Conservation (phyloP, 1,139 yeast genomes). For the Tardiomyces depauwii region DNA sequence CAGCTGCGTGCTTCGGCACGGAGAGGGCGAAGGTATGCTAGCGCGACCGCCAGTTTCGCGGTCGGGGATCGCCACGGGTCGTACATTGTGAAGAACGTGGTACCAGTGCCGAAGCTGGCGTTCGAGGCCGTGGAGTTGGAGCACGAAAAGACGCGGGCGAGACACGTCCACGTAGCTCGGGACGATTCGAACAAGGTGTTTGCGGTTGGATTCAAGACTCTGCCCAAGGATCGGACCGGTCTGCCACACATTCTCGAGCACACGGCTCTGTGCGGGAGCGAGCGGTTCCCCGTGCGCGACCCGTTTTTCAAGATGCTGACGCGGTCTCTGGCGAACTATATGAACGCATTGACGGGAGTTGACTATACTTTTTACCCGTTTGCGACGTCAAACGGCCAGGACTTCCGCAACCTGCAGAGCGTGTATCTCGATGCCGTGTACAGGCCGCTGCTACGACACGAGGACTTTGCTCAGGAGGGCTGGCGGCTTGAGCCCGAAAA, state of each 20-base stretch:
- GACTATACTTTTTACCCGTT: slow-evolving; percentile 95
- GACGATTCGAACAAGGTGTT: slow-evolving; percentile 75
- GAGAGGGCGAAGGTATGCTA: not conserved
- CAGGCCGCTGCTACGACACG: slow-evolving; percentile 63
- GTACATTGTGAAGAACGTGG: slow-evolving; percentile 48
- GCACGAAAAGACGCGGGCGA: slow-evolving; percentile 61
- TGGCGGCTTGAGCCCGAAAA: slow-evolving; percentile 85
- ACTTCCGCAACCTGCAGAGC: slow-evolving; percentile 72
- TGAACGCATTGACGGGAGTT: slow-evolving; percentile 99
- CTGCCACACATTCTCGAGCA: slow-evolving; percentile 95
- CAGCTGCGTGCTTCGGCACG: not conserved
- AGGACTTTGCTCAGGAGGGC: slow-evolving; percentile 92
- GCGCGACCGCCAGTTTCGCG: not conserved
- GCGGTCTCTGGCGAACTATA: slow-evolving; percentile 76
- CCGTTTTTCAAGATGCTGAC: slow-evolving; percentile 97
- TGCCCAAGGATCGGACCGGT: slow-evolving; percentile 89
- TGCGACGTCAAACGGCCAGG: slow-evolving; percentile 81
- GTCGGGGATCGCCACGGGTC: slow-evolving; percentile 35
- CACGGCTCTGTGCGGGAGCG: slow-evolving; percentile 89
- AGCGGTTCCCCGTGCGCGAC: slow-evolving; percentile 84
- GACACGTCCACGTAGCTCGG: slow-evolving; percentile 77
- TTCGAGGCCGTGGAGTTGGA: slow-evolving; percentile 63
- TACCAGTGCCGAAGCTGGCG: slow-evolving; percentile 71
- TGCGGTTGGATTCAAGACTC: slow-evolving; percentile 82
- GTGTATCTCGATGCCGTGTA: slow-evolving; percentile 85